These are phyloP conservation scores for Alternaria solani DNA, from an alignment of 2,329 filamentous ascomycete species.

Conservation along the genomic window DNA sequence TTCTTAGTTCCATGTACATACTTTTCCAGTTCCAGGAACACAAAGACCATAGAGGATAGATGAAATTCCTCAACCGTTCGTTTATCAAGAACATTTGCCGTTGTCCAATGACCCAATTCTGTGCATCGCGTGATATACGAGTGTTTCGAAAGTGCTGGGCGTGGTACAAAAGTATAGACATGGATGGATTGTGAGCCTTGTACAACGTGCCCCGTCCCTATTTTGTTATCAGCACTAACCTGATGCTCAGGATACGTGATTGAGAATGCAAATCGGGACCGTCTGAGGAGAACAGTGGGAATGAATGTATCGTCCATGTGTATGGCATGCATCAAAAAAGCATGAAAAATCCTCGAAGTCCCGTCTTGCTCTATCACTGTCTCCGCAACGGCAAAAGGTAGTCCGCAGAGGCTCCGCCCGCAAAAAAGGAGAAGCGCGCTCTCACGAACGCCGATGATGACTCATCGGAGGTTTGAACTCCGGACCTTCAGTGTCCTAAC, in stretches of 20 bases:
- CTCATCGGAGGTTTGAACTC: slow-evolving; percentile 23
- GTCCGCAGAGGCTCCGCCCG: too few species aligned
- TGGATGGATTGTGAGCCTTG: background rate
- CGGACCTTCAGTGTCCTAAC: slow-evolving; percentile 21
- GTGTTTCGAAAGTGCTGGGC: background rate
- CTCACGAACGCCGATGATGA: slow-evolving; percentile 3
- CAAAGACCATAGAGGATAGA: background rate
- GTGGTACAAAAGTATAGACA: background rate
- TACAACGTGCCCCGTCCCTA: background rate
- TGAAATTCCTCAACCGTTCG: background rate
- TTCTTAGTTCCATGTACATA: slow-evolving; percentile 16
- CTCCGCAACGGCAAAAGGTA: background rate
- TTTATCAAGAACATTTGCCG: background rate
- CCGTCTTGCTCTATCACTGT: background rate
- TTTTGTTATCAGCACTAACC: background rate
- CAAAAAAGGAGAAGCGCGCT: background rate
- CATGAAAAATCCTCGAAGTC: background rate
- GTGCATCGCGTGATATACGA: background rate
- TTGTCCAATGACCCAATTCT: background rate
- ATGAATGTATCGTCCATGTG: background rate
- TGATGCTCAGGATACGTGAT: background rate
- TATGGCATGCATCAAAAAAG: background rate
- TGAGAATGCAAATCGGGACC: background rate
- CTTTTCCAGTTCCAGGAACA: background rate
- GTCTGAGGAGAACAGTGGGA: background rate